A percentile compares a stretch with the other conserved stretches of the same genome.
phyloP scores from a whole-genome alignment of 257 asterid genomes.

The Salvia splendens region DNA sequence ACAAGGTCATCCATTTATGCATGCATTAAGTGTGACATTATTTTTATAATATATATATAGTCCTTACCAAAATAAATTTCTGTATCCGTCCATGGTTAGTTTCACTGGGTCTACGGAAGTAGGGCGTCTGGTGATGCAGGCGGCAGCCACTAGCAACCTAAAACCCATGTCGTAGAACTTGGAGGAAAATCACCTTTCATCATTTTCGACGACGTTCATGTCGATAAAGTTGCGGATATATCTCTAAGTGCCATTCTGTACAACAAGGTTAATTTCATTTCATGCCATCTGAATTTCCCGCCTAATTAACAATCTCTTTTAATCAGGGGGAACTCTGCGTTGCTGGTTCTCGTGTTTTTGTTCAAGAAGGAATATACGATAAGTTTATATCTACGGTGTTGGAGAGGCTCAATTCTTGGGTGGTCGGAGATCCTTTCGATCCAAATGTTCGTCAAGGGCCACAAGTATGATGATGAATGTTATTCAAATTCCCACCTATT shows the following conservation, averaged over 20 bases:
- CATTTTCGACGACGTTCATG: slow-evolving; percentile 68
- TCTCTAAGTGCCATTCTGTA: slow-evolving; percentile 50
- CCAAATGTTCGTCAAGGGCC: slow-evolving; percentile 75
- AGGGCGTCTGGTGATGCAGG: slow-evolving; percentile 73
- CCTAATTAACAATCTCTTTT: too few relatives aligned
- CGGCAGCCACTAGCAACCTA: slow-evolving; percentile 76
- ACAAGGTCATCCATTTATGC: slow-evolving; percentile 43
- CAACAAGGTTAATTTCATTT: slow-evolving; percentile 52
- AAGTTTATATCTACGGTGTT: slow-evolving; percentile 46
- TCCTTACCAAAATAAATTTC: too few relatives aligned
- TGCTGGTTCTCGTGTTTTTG: slow-evolving; percentile 74
- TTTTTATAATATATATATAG: too few relatives aligned
- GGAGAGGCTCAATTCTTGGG: slow-evolving; percentile 57
- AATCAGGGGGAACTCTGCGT: slow-evolving; percentile 74
- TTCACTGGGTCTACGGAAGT: slow-evolving; percentile 83
- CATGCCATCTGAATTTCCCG: neutral
- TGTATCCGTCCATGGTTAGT: slow-evolving; percentile 47
- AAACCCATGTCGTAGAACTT: slow-evolving; percentile 72
- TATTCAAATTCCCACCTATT: neutral
- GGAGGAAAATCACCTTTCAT: slow-evolving; percentile 89
- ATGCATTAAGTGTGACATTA: too few relatives aligned
- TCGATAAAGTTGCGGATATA: slow-evolving; percentile 57
- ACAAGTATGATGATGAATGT: slow-evolving; percentile 43
- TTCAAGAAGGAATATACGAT: slow-evolving; percentile 78
- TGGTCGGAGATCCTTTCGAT: slow-evolving; percentile 80